A percentile compares a stretch with the other conserved stretches of the same genome.
These are phyloP conservation scores for Phytophthora parvispora DNA, from an alignment of 352 stramenopile species.

Conservation along the genomic window DNA sequence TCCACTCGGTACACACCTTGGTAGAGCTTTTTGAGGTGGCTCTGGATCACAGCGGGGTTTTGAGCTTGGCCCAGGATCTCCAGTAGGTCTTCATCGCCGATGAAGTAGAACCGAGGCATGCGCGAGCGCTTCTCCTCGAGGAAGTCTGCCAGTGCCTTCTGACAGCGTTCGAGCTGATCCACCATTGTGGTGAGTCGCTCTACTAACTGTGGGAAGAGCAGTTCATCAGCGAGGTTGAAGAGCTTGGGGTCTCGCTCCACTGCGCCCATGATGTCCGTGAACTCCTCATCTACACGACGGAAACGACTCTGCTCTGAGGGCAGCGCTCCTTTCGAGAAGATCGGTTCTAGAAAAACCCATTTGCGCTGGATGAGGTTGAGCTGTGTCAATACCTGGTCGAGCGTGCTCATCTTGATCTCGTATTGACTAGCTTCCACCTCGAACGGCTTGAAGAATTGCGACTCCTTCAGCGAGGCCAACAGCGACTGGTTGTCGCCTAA, in stretches of 20 bases:
- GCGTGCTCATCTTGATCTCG: slow-evolving; percentile 90
- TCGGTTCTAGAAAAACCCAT: slow-evolving; percentile 98
- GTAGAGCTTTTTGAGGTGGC: slow-evolving; percentile 97
- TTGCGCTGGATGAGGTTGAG: slow-evolving; percentile 96
- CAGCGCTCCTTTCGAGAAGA: slow-evolving; percentile 96
- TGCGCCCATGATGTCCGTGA: slow-evolving; percentile 93
- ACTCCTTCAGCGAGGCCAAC: slow-evolving; percentile 96
- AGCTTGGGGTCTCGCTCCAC: slow-evolving; percentile 93
- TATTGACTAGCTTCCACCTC: slow-evolving; percentile 92
- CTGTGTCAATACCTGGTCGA: slow-evolving; percentile 86
- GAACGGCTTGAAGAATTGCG: slow-evolving; percentile 97
- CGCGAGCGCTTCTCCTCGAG: slow-evolving; percentile 94
- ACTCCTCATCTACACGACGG: slow-evolving; percentile 94
- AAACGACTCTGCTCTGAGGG: slow-evolving; percentile 94
- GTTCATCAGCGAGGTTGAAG: slow-evolving; percentile 94
- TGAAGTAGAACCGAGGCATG: slow-evolving; percentile 98
- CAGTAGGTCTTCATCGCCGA: slow-evolving; percentile 96
- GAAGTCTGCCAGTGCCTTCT: slow-evolving; percentile 96
- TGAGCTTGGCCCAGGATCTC: slow-evolving; percentile 96
- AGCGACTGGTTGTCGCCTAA: slow-evolving; percentile 97
- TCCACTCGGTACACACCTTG: slow-evolving; percentile 94
- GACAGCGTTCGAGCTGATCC: slow-evolving; percentile 95
- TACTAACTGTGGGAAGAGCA: slow-evolving; percentile 90
- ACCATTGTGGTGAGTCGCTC: slow-evolving; percentile 89
- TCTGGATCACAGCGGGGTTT: slow-evolving; percentile 95